Conservation (phyloP, 495 filamentous ascomycete genomes). For the Podospora pseudopauciseta region DNA sequence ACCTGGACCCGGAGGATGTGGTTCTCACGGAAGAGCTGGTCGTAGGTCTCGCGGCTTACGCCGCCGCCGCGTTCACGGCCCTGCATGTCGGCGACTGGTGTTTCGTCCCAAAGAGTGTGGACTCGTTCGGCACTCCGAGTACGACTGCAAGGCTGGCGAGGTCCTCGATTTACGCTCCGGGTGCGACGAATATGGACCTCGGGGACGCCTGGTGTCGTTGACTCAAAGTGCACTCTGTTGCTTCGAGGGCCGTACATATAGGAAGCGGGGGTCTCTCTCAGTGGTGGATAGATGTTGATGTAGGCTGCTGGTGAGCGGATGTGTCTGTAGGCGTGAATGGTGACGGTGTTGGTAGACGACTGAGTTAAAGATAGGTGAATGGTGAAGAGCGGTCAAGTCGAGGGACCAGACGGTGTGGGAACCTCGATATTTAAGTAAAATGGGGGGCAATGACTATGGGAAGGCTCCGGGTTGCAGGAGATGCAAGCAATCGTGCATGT, state of each 20-base stretch:
- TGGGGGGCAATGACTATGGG: not conserved
- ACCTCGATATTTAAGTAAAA: not conserved
- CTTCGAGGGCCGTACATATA: constrained; percentile 1
- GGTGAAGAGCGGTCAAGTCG: not conserved
- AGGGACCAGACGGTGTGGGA: constrained; percentile 1
- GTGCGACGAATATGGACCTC: constrained; percentile 6
- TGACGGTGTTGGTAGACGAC: not conserved
- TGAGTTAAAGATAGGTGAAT: not conserved
- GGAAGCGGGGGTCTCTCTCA: not conserved
- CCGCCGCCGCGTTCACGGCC: constrained; percentile 21
- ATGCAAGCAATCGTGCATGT: constrained; percentile 10
- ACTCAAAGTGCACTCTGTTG: constrained; percentile 3
- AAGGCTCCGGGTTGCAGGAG: not conserved
- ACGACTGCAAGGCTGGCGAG: constrained; percentile 6
- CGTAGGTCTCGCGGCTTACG: constrained; percentile 15
- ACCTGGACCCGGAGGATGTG: constrained; percentile 25
- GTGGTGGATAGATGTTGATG: not conserved
- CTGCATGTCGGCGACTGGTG: constrained; percentile 18
- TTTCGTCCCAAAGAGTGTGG: constrained; percentile 23
- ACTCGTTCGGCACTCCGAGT: constrained; percentile 24
- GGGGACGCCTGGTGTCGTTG: not conserved
- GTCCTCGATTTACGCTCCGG: constrained; percentile 4
- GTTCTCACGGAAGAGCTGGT: constrained; percentile 24
- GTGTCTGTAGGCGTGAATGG: constrained; percentile 6
- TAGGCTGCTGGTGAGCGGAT: not conserved